A percentile compares a stretch with the other conserved stretches of the same genome.
phyloP scores from a whole-genome alignment of 768 basidiomycete species.

The Naganishia randhawae region DNA sequence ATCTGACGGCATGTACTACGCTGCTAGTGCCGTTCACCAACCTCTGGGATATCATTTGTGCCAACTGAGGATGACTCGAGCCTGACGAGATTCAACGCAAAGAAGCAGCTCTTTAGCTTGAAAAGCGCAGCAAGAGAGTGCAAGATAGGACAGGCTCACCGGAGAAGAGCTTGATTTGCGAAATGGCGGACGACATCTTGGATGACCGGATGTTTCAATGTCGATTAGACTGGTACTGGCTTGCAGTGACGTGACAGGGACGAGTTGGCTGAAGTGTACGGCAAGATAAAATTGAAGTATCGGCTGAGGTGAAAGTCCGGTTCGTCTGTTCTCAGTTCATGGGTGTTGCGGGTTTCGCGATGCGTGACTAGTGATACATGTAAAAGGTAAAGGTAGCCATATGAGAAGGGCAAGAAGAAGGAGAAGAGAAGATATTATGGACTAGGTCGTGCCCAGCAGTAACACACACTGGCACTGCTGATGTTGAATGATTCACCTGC shows the following conservation, averaged over 20 bases:
- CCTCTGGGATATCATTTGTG: constrained; percentile 91
- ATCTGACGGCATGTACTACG: not conserved
- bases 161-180: constrained; percentile 53
- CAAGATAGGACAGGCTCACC: constrained; percentile 46
- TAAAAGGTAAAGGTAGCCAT: not conserved
- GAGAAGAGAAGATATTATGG: constrained; percentile 1
- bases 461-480: not conserved
- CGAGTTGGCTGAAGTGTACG: not conserved
- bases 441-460: not conserved
- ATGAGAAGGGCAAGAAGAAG: not conserved
- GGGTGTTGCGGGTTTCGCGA: constrained; percentile 15
- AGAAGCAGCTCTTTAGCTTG: not conserved
- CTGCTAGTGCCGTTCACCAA: constrained; percentile 59
- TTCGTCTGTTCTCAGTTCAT: constrained; percentile 15
- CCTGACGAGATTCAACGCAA: constrained; percentile 55
- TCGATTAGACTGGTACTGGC: not conserved
- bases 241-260: not conserved
- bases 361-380: constrained; percentile 16
- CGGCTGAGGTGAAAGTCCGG: constrained; percentile 1
- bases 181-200: constrained; percentile 48
- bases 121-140: not conserved
- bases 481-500: not conserved
- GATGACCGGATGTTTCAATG: not conserved
- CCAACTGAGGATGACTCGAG: constrained; percentile 97
- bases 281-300: not conserved